Evolutionary conservation across 106 monocot species (phyloP).

Genomic region (Hemerocallis citrina): DNA sequence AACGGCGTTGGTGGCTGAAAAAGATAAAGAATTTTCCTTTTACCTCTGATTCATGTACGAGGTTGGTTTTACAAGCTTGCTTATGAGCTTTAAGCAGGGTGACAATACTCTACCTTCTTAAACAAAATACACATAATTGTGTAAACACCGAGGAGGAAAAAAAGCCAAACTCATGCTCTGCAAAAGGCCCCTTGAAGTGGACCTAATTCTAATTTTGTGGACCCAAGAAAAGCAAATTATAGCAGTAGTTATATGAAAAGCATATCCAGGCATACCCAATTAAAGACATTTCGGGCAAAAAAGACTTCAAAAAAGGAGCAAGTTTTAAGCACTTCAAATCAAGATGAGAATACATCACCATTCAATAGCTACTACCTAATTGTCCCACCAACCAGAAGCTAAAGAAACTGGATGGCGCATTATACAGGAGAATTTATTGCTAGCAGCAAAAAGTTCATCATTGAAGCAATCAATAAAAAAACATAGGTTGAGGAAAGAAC

Average conservation of each 20-base stretch:
- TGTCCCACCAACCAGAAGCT: slow-evolving; percentile 8
- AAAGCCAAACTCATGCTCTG: not conserved
- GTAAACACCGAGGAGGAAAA: too few species aligned
- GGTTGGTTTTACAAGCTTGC: too few species aligned
- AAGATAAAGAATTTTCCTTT: too few species aligned
- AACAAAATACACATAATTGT: too few species aligned
- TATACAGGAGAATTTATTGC: not conserved
- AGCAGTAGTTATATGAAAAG: not conserved
- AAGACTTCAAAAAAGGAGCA: not conserved
- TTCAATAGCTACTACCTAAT: slow-evolving; percentile 1
- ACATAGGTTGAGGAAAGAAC: not conserved
- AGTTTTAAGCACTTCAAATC: slow-evolving; percentile 8
- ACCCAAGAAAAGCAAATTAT: not conserved
- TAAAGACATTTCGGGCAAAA: not conserved
- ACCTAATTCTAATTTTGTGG: not conserved
- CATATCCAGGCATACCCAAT: not conserved
- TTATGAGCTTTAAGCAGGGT: too few species aligned
- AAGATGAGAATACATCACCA: slow-evolving; percentile 1
- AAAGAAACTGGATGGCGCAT: not conserved
- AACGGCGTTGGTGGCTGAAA: too few species aligned
- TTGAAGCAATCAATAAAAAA: not conserved
- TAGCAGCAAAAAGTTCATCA: not conserved
- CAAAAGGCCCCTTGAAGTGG: not conserved
- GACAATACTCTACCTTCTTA: too few species aligned
- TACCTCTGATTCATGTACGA: too few species aligned